Percentiles rank a stretch among this genome's conserved stretches.
These are phyloP conservation scores for Amniculicola lignicola DNA, from an alignment of 495 filamentous ascomycete genomes.

Conservation along the genomic window DNA sequence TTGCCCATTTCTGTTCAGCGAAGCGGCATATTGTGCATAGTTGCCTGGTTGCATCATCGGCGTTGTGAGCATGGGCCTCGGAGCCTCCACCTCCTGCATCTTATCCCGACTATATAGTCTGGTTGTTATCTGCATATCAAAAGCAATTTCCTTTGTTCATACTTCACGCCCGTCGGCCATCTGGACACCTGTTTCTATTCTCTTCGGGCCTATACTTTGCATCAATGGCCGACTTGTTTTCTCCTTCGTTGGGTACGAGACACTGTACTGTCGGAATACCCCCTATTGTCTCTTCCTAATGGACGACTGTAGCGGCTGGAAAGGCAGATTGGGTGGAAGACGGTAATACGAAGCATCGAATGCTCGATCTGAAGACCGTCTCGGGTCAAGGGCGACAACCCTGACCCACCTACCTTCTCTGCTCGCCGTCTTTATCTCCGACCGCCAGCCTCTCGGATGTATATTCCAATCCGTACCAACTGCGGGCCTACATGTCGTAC, in stretches of 20 bases:
- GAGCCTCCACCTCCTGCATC: conserved; percentile 16
- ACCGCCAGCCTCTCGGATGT: too few relatives aligned
- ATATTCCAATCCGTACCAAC: not conserved
- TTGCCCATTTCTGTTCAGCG: not conserved
- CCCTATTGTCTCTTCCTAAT: too few relatives aligned
- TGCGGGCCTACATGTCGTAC: not conserved
- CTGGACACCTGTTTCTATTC: too few relatives aligned
- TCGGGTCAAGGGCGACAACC: too few relatives aligned
- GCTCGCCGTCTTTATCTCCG: not conserved
- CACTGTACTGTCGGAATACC: too few relatives aligned
- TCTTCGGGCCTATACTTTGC: conserved; percentile 17
- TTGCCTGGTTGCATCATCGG: conserved; percentile 28
- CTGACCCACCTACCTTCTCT: too few relatives aligned
- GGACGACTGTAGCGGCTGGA: too few relatives aligned
- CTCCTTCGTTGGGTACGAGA: not conserved
- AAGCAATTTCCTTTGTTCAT: conserved; percentile 19
- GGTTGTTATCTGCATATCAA: conserved; percentile 4
- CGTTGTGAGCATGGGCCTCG: conserved; percentile 21
- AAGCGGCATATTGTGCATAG: conserved; percentile 18
- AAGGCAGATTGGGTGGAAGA: too few relatives aligned
- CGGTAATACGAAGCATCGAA: too few relatives aligned
- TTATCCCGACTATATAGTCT: conserved; percentile 4
- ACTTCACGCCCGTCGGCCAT: not conserved
- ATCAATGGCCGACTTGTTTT: not conserved
- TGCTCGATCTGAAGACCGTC: too few relatives aligned